A percentile compares a stretch with the other conserved stretches of the same genome.
These are phyloP conservation scores for Corrigiola litoralis DNA, from an alignment of 179 eudicot species.

Conservation along the genomic window DNA sequence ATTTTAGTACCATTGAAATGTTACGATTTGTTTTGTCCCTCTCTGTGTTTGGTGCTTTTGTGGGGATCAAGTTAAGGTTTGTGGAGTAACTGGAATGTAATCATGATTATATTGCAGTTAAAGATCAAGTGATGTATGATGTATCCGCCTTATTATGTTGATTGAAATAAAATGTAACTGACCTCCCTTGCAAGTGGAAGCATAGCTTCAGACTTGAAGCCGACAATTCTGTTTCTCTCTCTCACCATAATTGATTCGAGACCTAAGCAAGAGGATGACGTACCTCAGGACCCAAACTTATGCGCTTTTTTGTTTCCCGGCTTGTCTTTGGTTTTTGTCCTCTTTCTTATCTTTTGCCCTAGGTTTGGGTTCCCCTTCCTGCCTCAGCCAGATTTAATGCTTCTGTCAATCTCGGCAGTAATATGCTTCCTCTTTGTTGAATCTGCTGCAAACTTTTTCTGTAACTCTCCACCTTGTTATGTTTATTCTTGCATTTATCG, in stretches of 20 bases:
- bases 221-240: too few relatives aligned
- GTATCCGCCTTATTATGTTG: too few relatives aligned
- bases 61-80: not conserved
- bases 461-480: not conserved
- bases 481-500: conserved; percentile 1
- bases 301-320: not conserved
- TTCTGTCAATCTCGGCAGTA: not conserved
- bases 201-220: too few relatives aligned
- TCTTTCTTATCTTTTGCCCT: not conserved
- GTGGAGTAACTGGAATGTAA: not conserved
- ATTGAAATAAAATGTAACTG: too few relatives aligned
- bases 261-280: too few relatives aligned
- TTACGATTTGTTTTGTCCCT: too few relatives aligned
- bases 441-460: not conserved
- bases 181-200: too few relatives aligned
- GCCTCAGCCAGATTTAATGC: not conserved
- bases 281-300: not conserved
- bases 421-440: not conserved
- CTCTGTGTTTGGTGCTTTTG: not conserved
- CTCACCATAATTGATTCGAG: too few relatives aligned
- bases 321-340: not conserved
- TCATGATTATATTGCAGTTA: too few relatives aligned
- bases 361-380: not conserved
- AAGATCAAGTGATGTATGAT: too few relatives aligned
- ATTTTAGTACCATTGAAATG: too few relatives aligned